Evolutionary conservation across 176 grass and related monocot species (phyloP), one percentile per base, ranked within the genome.

Genomic region (Chrysopogon serrulatus): DNA sequence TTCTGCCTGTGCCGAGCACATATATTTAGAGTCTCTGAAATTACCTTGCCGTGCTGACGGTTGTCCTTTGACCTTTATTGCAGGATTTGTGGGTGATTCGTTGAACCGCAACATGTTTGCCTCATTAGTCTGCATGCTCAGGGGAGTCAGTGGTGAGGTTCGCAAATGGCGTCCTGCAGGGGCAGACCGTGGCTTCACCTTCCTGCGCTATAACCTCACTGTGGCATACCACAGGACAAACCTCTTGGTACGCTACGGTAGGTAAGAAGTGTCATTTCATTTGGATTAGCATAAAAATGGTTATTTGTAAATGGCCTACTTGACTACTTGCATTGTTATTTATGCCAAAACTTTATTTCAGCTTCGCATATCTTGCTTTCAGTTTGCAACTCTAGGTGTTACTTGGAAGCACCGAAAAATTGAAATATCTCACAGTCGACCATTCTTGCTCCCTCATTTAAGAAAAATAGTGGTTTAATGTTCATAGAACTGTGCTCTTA

Each of bases 61-160:
- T 59, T 53, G 4, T 73, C 45, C 35, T 6, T 51, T 69, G n/a
- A 47, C 37, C 60, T 86, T 79, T 86, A 0, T 65, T 78, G 65
- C 76, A 98, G 96, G 96, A 74, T 95, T 98, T 83, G 93, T 95
- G 28, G 96, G 96, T 1, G 96, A 98, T 92, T 98, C 96, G 0
- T 86, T 98, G 85, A 98, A 96, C 34, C 87, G 96, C 36, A 98
- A 98, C 67, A 98, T 98, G 96, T 98, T 92, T 82, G 82, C 65
- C 5, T 95, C 93, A 9, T 87, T 98, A 68, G 73, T 98, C 36
- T 98, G 93, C 80, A 98, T 98, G 91, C 93, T 98, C 51, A 92
- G 77, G 75, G 84, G 79, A 79, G 91, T 47, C 12, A 90, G 78
- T 54, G 73, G 77, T 18, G 89, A 90, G 30, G 89, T 98, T 68